These are phyloP conservation scores for Kodamaea alishanica DNA, from an alignment of 1,139 yeast species.

Conservation along the genomic window DNA sequence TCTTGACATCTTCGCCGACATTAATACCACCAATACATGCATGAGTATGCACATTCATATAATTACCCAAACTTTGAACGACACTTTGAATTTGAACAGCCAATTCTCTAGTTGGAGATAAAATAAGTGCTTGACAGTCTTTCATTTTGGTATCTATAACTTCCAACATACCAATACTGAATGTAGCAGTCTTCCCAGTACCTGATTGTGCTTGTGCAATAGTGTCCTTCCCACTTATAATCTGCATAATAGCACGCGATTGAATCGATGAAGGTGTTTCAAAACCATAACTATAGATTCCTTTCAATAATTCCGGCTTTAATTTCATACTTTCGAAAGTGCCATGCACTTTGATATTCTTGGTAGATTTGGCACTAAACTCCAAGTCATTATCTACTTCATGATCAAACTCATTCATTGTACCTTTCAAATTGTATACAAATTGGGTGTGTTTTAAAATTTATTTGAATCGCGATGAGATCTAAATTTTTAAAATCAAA, in stretches of 20 bases:
- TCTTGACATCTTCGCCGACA: conserved; percentile 75
- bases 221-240: conserved; percentile 84
- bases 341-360: conserved; percentile 57
- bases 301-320: conserved; percentile 63
- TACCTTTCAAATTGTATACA: no score
- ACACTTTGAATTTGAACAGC: conserved; percentile 89
- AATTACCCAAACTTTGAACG: conserved; percentile 78
- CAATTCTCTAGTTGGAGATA: conserved; percentile 95
- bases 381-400: conserved; percentile 55
- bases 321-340: conserved; percentile 78
- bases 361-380: conserved; percentile 53
- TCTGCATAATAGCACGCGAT: conserved; percentile 89
- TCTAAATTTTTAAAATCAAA: no score
- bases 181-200: conserved; percentile 97
- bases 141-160: conserved; percentile 64
- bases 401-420: conserved; percentile 43
- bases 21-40: conserved; percentile 94
- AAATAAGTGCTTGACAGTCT: conserved; percentile 76
- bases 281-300: conserved; percentile 88
- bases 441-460: background rate
- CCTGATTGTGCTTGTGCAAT: conserved; percentile 99
- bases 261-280: conserved; percentile 95
- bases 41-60: conserved; percentile 77
- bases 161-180: conserved; percentile 86
- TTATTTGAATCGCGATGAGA: conserved; percentile 3